Percentiles rank a stretch among this genome's conserved stretches.
These are phyloP conservation scores for Trichoderma afroharzianum DNA, from an alignment of 2,329 filamentous ascomycete genomes.

Conservation along the genomic window DNA sequence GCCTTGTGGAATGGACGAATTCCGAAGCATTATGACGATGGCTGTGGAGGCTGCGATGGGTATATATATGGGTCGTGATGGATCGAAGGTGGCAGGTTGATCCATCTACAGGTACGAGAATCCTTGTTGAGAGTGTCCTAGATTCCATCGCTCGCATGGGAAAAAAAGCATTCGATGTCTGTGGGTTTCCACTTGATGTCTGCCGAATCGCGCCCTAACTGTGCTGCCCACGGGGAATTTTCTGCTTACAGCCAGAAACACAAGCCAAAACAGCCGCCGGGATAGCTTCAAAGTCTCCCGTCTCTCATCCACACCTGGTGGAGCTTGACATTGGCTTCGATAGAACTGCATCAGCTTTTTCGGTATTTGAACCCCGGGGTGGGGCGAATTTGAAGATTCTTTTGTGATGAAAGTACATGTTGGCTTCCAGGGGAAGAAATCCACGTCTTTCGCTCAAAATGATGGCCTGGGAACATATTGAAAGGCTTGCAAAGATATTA, in stretches of 20 bases:
- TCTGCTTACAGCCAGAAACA: not conserved
- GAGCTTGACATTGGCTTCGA: not conserved
- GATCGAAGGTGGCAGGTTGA: not conserved
- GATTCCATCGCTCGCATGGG: not conserved
- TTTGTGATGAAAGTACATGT: not conserved
- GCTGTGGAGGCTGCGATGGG: conserved; percentile 6
- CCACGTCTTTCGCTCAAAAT: not conserved
- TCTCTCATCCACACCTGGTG: not conserved
- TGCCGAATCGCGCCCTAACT: not conserved
- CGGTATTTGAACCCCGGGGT: not conserved
- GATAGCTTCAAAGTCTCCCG: not conserved
- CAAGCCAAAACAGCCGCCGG: not conserved
- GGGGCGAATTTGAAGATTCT: not conserved
- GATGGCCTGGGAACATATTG: not conserved
- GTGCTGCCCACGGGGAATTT: not conserved
- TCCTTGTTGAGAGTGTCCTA: not conserved
- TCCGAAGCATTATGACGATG: conserved; percentile 11
- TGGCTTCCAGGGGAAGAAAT: not conserved
- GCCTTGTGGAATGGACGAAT: conserved; percentile 4
- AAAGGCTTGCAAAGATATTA: not conserved
- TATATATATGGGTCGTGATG: not conserved
- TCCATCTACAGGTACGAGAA: not conserved
- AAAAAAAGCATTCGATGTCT: not conserved
- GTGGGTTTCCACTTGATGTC: not conserved
- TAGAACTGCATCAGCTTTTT: not conserved